phyloP scores from a whole-genome alignment of 257 asterid genomes.

The Echium plantagineum region DNA sequence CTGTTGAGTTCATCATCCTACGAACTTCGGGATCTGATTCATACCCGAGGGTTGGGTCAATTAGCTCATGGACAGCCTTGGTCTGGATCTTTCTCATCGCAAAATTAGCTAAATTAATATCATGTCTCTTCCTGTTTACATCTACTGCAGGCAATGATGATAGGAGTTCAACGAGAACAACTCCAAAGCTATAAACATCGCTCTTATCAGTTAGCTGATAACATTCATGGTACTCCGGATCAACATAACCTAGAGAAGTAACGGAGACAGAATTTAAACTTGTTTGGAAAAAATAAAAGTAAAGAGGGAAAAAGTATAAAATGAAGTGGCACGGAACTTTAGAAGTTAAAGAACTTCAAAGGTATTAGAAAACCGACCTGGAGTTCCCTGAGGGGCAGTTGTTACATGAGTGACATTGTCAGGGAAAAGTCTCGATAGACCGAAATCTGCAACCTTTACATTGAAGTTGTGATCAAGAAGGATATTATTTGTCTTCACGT shows the following conservation, averaged over 20 bases:
- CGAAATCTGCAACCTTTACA: background rate
- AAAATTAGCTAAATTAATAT: background rate
- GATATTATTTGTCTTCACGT: background rate
- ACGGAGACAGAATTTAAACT: background rate
- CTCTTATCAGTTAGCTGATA: background rate
- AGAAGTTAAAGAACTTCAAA: background rate
- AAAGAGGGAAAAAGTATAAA: background rate
- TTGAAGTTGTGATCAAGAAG: background rate
- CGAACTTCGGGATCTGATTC: background rate
- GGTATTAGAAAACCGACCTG: background rate
- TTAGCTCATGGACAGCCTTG: background rate
- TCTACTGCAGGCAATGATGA: background rate
- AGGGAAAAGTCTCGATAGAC: background rate
- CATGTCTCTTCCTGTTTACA: background rate
- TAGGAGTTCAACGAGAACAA: background rate
- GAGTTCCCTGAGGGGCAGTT: background rate
- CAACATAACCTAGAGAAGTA: background rate
- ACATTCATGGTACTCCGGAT: background rate
- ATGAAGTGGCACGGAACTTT: background rate
- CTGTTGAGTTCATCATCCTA: background rate
- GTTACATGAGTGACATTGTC: background rate
- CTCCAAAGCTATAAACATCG: background rate
- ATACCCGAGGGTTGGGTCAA: background rate
- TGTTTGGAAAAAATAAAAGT: too few species aligned
- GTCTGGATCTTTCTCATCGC: background rate